A percentile compares a stretch with the other conserved stretches of the same genome.
These are phyloP conservation scores for Saccharomycopsis phalli DNA, from an alignment of 1,139 yeast genomes.

Conservation along the genomic window DNA sequence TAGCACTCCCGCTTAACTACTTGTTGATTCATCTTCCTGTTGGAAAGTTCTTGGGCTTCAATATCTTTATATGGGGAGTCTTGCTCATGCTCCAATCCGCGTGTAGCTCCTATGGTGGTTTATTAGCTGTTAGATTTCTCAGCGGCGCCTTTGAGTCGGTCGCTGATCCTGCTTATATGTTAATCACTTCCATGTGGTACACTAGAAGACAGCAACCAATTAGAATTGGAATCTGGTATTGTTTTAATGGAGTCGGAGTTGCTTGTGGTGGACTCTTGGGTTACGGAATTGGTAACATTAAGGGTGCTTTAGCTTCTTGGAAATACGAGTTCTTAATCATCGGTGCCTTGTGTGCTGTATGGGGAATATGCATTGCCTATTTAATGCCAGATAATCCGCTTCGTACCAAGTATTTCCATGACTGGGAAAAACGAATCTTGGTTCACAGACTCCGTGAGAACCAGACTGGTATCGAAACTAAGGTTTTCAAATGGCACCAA, in stretches of 20 bases:
- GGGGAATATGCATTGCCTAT: constrained; percentile 39
- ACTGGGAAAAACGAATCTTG: constrained; percentile 42
- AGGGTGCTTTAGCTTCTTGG: constrained; percentile 35
- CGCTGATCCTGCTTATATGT: constrained; percentile 50
- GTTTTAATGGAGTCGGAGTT: constrained; percentile 48
- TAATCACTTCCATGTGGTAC: constrained; percentile 49
- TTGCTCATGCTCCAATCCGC: constrained; percentile 44
- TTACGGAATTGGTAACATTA: constrained; percentile 28
- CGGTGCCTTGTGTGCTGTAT: constrained; percentile 40
- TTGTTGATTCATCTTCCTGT: constrained; percentile 46
- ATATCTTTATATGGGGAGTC: constrained; percentile 43
- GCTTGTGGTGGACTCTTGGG: constrained; percentile 49
- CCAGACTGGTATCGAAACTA: constrained; percentile 49
- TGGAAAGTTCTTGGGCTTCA: constrained; percentile 40
- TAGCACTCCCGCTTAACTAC: constrained; percentile 42
- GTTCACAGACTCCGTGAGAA: constrained; percentile 43
- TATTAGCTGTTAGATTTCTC: constrained; percentile 41
- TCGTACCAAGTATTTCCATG: constrained; percentile 43
- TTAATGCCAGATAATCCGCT: constrained; percentile 47
- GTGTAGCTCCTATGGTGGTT: constrained; percentile 38
- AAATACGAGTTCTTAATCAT: constrained; percentile 40
- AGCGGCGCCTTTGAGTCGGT: constrained; percentile 51
- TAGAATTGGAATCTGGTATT: constrained; percentile 40
- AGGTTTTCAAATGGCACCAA: constrained; percentile 44
- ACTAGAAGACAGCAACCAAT: constrained; percentile 43